Evolutionary conservation across 306 rosid species (phyloP).

Genomic region (Betula pendula): DNA sequence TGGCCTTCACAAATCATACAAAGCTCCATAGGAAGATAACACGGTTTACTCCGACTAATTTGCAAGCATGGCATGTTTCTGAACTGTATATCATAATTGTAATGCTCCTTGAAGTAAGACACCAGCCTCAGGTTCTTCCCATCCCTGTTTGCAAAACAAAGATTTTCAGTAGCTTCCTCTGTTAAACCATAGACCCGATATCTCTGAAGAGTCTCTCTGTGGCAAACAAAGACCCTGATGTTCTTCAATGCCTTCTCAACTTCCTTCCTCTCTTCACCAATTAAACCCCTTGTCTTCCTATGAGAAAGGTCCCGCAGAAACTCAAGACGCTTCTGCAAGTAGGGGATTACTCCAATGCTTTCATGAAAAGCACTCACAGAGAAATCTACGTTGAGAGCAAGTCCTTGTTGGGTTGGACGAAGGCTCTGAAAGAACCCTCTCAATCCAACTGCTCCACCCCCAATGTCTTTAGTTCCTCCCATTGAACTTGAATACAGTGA

Average conservation of each 20-base stretch:
- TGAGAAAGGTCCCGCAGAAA: slow-evolving; percentile 80
- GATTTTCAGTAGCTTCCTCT: slow-evolving; percentile 83
- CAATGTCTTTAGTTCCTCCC: slow-evolving; percentile 85
- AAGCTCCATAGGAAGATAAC: slow-evolving; percentile 99
- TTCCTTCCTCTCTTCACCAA: slow-evolving; percentile 68
- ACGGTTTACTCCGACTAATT: slow-evolving; percentile 87
- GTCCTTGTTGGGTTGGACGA: slow-evolving; percentile 93
- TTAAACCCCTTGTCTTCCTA: slow-evolving; percentile 60
- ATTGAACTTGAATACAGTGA: slow-evolving; percentile 76
- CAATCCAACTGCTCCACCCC: slow-evolving; percentile 94
- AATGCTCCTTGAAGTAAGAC: slow-evolving; percentile 88
- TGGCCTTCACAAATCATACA: slow-evolving; percentile 97
- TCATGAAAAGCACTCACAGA: slow-evolving; percentile 96
- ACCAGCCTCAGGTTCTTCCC: slow-evolving; percentile 79
- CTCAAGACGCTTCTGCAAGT: slow-evolving; percentile 88
- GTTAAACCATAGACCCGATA: slow-evolving; percentile 87
- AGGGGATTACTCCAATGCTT: slow-evolving; percentile 83
- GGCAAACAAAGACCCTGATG: slow-evolving; percentile 91
- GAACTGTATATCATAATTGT: slow-evolving; percentile 86
- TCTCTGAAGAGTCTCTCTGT: slow-evolving; percentile 91
- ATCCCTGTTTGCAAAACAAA: slow-evolving; percentile 89
- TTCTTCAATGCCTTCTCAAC: slow-evolving; percentile 90
- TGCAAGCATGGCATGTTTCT: slow-evolving; percentile 90
- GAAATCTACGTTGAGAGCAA: slow-evolving; percentile 88
- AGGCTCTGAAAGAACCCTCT: slow-evolving; percentile 99